Conservation (phyloP, 345 rosid genomes). For the Eutrema japonicum region DNA sequence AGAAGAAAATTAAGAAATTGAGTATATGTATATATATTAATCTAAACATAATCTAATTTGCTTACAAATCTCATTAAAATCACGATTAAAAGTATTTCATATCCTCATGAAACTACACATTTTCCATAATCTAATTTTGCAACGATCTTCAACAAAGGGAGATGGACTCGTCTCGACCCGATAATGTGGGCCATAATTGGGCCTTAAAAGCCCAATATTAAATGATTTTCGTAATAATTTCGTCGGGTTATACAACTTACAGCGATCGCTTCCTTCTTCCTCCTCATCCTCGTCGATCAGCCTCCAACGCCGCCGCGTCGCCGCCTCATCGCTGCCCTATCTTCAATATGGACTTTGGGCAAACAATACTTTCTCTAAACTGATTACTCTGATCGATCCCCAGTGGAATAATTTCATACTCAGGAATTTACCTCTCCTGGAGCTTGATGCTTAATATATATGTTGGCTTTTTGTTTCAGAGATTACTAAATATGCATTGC, state of each 20-base stretch:
- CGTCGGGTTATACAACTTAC: not conserved
- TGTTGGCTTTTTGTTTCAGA: no score
- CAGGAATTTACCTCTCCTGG: no score
- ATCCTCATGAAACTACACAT: not conserved
- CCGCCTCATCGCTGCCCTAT: not conserved
- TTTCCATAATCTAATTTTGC: not conserved
- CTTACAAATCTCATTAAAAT: not conserved
- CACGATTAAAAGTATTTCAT: not conserved
- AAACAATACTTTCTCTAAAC: no score
- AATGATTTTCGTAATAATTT: not conserved
- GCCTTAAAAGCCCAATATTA: conserved; percentile 12
- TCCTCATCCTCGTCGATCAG: conserved; percentile 17
- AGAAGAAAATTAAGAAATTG: no score
- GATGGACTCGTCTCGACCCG: not conserved
- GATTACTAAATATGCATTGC: no score
- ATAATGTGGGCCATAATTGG: not conserved
- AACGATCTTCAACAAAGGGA: not conserved
- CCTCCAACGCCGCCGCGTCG: conserved; percentile 4
- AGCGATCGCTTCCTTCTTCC: not conserved
- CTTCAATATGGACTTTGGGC: not conserved
- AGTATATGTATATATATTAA: no score
- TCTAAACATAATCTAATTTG: not conserved
- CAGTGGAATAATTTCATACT: no score
- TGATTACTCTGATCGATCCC: no score
- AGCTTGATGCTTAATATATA: no score